phyloP scores from a whole-genome alignment of 371 early-diverging fungal genomes.

The Rhizopus arrhizus region DNA sequence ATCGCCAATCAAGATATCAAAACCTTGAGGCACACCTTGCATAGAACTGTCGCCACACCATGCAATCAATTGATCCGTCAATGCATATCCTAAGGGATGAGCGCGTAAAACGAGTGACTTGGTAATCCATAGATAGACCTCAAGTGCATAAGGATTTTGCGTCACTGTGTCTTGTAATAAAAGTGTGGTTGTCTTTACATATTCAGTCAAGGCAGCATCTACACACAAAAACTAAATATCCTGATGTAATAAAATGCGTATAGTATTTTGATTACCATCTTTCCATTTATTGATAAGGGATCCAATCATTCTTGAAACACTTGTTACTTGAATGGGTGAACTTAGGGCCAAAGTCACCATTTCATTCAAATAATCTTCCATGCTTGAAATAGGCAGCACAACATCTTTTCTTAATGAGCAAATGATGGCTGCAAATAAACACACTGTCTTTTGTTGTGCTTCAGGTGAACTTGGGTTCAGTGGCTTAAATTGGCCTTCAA shows the following conservation, averaged over 20 bases:
- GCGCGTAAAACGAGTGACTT: constrained; percentile 65
- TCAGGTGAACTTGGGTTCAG: neutral
- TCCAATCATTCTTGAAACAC: constrained; percentile 56
- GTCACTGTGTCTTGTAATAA: constrained; percentile 30
- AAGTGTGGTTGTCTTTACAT: constrained; percentile 32
- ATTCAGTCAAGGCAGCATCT: constrained; percentile 39
- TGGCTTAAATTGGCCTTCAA: constrained; percentile 13
- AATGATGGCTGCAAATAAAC: constrained; percentile 57
- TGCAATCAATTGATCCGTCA: constrained; percentile 61
- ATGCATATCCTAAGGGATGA: constrained; percentile 55
- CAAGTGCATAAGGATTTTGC: constrained; percentile 30
- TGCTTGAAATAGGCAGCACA: constrained; percentile 51
- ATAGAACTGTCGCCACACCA: constrained; percentile 54
- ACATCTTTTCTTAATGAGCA: constrained; percentile 62
- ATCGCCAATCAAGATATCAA: constrained; percentile 70
- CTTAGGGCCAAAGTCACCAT: constrained; percentile 51
- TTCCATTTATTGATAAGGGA: constrained; percentile 66
- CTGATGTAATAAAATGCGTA: neutral
- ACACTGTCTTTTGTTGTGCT: constrained; percentile 48
- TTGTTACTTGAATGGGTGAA: constrained; percentile 37
- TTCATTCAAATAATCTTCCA: constrained; percentile 50
- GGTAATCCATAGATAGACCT: constrained; percentile 54
- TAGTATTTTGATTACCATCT: constrained; percentile 45
- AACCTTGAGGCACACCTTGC: constrained; percentile 62
- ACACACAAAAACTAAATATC: constrained; percentile 7